phyloP scores from a whole-genome alignment of 2,329 filamentous ascomycete genomes.

The Neopestalotiopsis clavispora region DNA sequence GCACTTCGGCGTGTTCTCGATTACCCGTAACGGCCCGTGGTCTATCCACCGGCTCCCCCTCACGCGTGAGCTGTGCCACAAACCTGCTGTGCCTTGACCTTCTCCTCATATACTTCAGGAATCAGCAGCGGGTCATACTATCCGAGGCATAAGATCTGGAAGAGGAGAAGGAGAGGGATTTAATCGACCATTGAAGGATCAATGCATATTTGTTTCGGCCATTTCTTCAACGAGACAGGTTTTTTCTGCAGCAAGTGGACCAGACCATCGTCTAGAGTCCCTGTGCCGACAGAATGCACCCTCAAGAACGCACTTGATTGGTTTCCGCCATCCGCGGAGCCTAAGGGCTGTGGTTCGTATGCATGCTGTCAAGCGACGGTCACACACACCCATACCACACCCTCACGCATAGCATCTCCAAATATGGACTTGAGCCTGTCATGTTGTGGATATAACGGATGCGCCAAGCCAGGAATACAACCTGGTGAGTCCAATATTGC shows the following conservation, averaged over 20 bases:
- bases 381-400: too few relatives aligned
- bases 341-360: too few relatives aligned
- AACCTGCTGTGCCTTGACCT: not conserved
- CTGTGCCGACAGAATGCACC: too few relatives aligned
- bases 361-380: too few relatives aligned
- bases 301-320: not conserved
- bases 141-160: not conserved
- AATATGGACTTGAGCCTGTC: too few relatives aligned
- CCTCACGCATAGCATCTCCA: too few relatives aligned
- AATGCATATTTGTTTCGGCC: not conserved
- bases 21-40: not conserved
- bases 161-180: not conserved
- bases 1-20: not conserved
- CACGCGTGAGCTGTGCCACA: not conserved
- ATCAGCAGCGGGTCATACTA: not conserved
- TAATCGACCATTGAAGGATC: not conserved
- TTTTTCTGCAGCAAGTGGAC: not conserved
- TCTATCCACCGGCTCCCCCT: not conserved
- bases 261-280: not conserved
- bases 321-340: not conserved
- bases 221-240: not conserved
- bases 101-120: not conserved
- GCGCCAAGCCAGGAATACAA: too few relatives aligned
- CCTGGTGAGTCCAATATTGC: too few relatives aligned
- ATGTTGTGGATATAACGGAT: too few relatives aligned